phyloP scores from a whole-genome alignment of 306 rosid species.

The Acacia melanoxylon region DNA sequence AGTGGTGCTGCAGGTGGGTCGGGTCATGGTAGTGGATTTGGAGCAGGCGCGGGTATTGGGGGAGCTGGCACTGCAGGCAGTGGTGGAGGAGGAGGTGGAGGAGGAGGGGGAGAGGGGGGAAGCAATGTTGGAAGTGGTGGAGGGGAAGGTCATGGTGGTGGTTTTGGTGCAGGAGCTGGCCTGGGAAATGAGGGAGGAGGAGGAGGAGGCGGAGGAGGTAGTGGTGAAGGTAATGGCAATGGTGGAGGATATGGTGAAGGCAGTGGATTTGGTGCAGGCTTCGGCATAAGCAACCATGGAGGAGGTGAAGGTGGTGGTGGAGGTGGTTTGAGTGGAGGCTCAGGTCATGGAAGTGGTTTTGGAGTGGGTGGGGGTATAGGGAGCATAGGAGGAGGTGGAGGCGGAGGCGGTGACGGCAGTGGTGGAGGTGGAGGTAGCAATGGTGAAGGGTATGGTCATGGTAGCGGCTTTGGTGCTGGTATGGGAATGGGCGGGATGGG shows the following conservation, averaged over 20 bases:
- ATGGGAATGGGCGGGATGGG: conserved; percentile 26
- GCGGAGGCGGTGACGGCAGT: conserved; percentile 3
- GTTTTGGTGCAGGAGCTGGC: conserved; percentile 48
- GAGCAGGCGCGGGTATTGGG: conserved; percentile 29
- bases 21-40: conserved; percentile 36
- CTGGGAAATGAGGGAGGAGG: conserved; percentile 32
- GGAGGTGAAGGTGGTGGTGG: conserved; percentile 36
- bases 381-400: neutral
- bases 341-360: conserved; percentile 47
- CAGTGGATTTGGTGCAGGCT: conserved; percentile 44
- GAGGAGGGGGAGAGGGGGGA: conserved; percentile 39
- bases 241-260: conserved; percentile 42
- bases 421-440: neutral
- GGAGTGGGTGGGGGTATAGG: conserved; percentile 28
- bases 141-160: conserved; percentile 58
- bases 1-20: conserved; percentile 17
- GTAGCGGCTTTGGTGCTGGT: conserved; percentile 45
- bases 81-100: conserved; percentile 32
- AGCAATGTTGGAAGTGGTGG: conserved; percentile 31
- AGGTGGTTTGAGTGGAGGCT: conserved; percentile 27
- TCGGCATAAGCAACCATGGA: conserved; percentile 31
- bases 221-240: conserved; percentile 13
- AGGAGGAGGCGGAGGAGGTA: conserved; percentile 22
- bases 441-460: conserved; percentile 37
- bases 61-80: neutral